Base-by-base conservation (phyloP, 208 protist genomes). In the Acanthamoeba triangularis region DNA sequence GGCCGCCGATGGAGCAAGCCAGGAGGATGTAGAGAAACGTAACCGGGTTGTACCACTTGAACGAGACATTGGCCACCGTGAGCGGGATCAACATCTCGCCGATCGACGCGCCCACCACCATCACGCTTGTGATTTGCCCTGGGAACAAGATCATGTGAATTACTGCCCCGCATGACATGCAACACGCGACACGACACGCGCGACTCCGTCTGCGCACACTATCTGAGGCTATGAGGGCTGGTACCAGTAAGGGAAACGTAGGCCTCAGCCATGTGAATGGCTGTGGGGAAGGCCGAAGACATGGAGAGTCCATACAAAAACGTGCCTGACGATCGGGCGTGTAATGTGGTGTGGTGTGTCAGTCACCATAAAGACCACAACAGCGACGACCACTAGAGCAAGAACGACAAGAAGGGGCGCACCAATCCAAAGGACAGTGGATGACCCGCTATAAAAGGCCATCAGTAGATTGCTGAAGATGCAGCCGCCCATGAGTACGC, bases 71-170 rank as follows among this genome's bases (percentile, higher is more conserved):
- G 61, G 87, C 87, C 61, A 93, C 63, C 30, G 63, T 49, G 11
- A 93, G 87, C 37, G 87, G 87, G 61, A 93, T 93, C 54, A 93
- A 20, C 87, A 93, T 93, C 63, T 93, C 87, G 7, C 87, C 87
- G 28, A 93, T 59, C 5, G 61, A 93, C 61, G 87, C 87, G 0
- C 87, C 87, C 33, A 93, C 63, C n/a, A 93, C 87, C 61, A 93
- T 93, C 30, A 93, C 54, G 41, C 87, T 93, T 25, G 87, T 93
- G 41, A 72, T 76, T 56, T 56, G 49, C 10, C 80, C 80, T 88
- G n/a, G 23, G 7, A 65, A 65, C 23, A 28, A 78, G 69, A 11
- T 4, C 13, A 4, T 78, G n/a, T 41, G n/a, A 4, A 47, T 78
- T 3, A 78, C 13, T 65, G 23, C 11, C 59, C 3, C 7, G 59